Evolutionary conservation across 306 rosid species (phyloP).

Genomic region (Senna siamea): DNA sequence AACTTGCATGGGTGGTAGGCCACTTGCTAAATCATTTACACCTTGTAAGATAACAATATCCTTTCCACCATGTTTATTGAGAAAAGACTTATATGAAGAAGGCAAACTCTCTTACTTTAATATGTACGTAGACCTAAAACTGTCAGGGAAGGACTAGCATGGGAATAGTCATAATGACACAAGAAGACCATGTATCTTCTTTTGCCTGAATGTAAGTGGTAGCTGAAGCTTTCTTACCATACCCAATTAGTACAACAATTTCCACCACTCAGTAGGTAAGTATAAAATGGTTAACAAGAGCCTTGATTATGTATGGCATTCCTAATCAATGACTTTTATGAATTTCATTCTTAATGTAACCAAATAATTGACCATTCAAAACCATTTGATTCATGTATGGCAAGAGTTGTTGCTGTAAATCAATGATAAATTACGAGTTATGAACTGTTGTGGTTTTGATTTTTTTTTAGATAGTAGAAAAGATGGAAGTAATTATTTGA

Average conservation of each 20-base stretch:
- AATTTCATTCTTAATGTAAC: too few relatives aligned
- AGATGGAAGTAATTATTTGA: too few relatives aligned
- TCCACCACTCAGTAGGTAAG: background rate
- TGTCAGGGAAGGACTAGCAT: conserved; percentile 10
- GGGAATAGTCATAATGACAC: conserved; percentile 5
- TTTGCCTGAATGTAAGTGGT: conserved; percentile 4
- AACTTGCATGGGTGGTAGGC: conserved; percentile 44
- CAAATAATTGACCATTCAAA: too few relatives aligned
- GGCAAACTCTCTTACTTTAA: conserved; percentile 96
- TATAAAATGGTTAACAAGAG: conserved; percentile 5
- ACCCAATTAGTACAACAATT: conserved; percentile 8
- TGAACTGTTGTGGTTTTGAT: too few relatives aligned
- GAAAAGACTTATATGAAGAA: conserved; percentile 89
- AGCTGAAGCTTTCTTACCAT: conserved; percentile 8
- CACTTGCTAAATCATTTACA: conserved; percentile 75
- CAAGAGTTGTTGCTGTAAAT: too few relatives aligned
- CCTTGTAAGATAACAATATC: conserved; percentile 72
- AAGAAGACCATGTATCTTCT: conserved; percentile 4
- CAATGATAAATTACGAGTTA: too few relatives aligned
- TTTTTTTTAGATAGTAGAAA: too few relatives aligned
- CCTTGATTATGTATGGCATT: too few relatives aligned
- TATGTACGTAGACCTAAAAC: conserved; percentile 90
- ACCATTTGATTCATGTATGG: too few relatives aligned
- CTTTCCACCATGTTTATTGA: conserved; percentile 93
- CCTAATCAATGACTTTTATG: too few relatives aligned